phyloP scores from a whole-genome alignment of 1,139 yeast species.

The Pichia sp. region DNA sequence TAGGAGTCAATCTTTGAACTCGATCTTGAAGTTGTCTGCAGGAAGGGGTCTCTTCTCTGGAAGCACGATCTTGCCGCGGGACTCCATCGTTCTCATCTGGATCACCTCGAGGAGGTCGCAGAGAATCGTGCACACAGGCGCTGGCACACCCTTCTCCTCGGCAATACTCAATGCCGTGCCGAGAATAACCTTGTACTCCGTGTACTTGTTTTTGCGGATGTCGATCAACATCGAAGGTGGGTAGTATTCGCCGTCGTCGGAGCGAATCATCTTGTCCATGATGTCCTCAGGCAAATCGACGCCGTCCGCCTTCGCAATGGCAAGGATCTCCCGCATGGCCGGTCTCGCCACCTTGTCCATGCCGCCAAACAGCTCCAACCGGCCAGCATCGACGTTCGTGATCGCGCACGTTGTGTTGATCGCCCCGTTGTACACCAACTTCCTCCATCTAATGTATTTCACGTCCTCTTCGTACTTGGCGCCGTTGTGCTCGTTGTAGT shows the following conservation, averaged over 20 bases:
- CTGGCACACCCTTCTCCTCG: conserved; percentile 44
- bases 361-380: conserved; percentile 53
- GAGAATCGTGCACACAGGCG: conserved; percentile 56
- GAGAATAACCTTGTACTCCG: conserved; percentile 66
- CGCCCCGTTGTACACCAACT: conserved; percentile 64
- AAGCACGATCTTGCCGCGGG: conserved; percentile 40
- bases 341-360: conserved; percentile 48
- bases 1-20: conserved; percentile 14
- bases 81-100: conserved; percentile 58
- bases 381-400: conserved; percentile 56
- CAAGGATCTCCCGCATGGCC: conserved; percentile 61
- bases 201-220: conserved; percentile 60
- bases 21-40: conserved; percentile 22
- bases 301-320: conserved; percentile 62
- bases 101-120: conserved; percentile 54
- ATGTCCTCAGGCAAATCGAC: conserved; percentile 32
- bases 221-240: conserved; percentile 45
- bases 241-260: conserved; percentile 23
- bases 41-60: conserved; percentile 40
- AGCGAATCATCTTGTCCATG: conserved; percentile 22
- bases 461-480: conserved; percentile 46
- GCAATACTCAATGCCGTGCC: conserved; percentile 70
- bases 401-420: conserved; percentile 60
- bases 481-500: conserved; percentile 42
- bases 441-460: conserved; percentile 62